Base-by-base conservation (phyloP, 805 yeast genomes). In the Ogataea polymorpha region DNA sequence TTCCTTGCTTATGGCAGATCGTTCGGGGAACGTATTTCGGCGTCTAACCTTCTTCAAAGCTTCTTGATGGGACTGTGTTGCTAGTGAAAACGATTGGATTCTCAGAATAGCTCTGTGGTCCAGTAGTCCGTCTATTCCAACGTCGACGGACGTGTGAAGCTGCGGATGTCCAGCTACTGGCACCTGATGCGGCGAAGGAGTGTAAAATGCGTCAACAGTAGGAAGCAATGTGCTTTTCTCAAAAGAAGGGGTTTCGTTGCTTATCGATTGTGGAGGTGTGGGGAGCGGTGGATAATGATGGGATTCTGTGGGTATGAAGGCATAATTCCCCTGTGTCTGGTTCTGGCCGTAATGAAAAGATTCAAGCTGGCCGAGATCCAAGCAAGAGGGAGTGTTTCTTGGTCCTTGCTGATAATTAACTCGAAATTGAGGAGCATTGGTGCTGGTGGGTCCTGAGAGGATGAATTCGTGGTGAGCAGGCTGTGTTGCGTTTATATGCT, bases 21-120 rank as follows among this genome's bases (percentile, higher is more conserved):
- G n/a, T 23, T 44, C 41, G 17, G 51, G 53, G 3, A 37, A 32
- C 6, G 53, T 49, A 28, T 49, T 46, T 23, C 46, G 41, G 32
- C 52, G 31, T 31, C 33, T 35, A n/a, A 44, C 33, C 6, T 17
- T n/a, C 12, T 23, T 23, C 5, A 16, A 11, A 14, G 28, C 11
- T 3, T 33, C 23, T 10, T 15, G 9, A 13, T 24, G 9, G 27
- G 13, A 23, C 12, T 12, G 13, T 20, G 26, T 6, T 9, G 35
- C 12, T 6, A 23, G 18, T 38, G 39, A n/a, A 11, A 39, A 14
- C n/a, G 53, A 46, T 13, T 46, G 48, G 13, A 43, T 20, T 26
- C 41, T 40, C 7, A 48, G 45, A 13, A 41, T 16, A 10, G 43
- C 50, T 18, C 32, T 48, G 4, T 23, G 31, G 13, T 33, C 36